Evolutionary conservation across 805 yeast species (phyloP).

Genomic region (Metschnikowia similis): DNA sequence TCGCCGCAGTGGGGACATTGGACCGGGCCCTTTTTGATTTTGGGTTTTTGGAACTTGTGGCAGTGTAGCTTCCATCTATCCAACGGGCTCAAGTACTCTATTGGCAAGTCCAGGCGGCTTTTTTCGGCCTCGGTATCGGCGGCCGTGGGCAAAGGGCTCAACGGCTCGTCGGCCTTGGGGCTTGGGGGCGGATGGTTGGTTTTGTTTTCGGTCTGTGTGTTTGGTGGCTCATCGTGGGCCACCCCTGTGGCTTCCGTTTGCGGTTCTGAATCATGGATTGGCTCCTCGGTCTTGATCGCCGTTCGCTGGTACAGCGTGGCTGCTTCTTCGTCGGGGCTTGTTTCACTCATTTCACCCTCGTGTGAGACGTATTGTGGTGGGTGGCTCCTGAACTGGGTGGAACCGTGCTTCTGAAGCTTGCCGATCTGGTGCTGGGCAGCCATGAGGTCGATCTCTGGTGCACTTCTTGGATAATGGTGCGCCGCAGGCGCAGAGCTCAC

Average conservation of each 20-base stretch:
- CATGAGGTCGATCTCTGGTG: background rate
- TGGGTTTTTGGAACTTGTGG: background rate
- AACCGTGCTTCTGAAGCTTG: background rate
- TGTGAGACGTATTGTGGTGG: no score
- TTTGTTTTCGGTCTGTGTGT: no score
- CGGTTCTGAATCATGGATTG: no score
- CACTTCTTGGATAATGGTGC: background rate
- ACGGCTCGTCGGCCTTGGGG: background rate
- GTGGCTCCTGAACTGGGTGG: background rate
- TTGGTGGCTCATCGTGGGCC: no score
- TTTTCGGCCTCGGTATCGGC: background rate
- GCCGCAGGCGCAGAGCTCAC: background rate
- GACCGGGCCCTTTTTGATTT: background rate
- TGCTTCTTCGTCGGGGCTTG: no score
- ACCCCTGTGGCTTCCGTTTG: no score
- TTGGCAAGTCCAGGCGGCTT: background rate
- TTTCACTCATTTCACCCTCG: no score
- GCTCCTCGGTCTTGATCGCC: background rate
- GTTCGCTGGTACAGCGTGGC: no score
- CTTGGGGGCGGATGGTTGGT: no score
- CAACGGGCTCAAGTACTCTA: background rate
- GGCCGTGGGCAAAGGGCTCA: background rate
- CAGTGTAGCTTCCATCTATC: constrained; percentile 2
- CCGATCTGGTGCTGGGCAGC: background rate
- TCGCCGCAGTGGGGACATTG: constrained; percentile 14